phyloP scores from a whole-genome alignment of 768 basidiomycete species.

The Arthromyces matolae region DNA sequence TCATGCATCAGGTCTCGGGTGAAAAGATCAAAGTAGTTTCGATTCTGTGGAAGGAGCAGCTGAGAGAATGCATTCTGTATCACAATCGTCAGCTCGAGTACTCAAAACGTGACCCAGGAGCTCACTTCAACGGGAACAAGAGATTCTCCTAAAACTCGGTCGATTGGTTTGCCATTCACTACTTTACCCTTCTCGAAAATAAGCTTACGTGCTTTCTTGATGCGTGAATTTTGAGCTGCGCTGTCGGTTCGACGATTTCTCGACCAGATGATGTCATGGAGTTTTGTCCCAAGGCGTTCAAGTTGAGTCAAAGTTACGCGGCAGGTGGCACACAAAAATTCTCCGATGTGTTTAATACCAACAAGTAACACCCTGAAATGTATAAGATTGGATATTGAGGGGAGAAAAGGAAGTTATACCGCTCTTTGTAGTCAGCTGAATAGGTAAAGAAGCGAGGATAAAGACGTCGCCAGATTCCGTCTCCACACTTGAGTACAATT shows the following conservation, averaged over 20 bases:
- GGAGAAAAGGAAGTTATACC: not conserved
- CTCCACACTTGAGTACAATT: not conserved
- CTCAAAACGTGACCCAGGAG: not conserved
- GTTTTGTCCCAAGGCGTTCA: not conserved
- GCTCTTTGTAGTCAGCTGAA: not conserved
- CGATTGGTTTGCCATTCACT: not conserved
- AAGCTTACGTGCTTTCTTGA: not conserved
- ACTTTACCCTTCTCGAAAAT: not conserved
- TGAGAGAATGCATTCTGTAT: not conserved
- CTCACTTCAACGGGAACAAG: not conserved
- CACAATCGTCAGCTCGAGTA: not conserved
- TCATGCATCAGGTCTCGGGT: slow-evolving; percentile 25
- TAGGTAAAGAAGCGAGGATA: not conserved
- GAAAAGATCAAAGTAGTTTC: slow-evolving; percentile 15
- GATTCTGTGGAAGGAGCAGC: not conserved
- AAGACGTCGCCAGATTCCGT: not conserved
- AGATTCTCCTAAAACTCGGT: not conserved
- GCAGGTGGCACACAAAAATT: not conserved
- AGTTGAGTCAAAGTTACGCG: not conserved
- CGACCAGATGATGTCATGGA: not conserved
- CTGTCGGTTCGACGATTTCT: not conserved
- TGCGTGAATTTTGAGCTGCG: not conserved
- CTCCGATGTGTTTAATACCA: not conserved
- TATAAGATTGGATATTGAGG: not conserved
- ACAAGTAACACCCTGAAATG: not conserved